Evolutionary conservation across 139 green algal genomes (phyloP).

Genomic region (Coccomyxa sp.): DNA sequence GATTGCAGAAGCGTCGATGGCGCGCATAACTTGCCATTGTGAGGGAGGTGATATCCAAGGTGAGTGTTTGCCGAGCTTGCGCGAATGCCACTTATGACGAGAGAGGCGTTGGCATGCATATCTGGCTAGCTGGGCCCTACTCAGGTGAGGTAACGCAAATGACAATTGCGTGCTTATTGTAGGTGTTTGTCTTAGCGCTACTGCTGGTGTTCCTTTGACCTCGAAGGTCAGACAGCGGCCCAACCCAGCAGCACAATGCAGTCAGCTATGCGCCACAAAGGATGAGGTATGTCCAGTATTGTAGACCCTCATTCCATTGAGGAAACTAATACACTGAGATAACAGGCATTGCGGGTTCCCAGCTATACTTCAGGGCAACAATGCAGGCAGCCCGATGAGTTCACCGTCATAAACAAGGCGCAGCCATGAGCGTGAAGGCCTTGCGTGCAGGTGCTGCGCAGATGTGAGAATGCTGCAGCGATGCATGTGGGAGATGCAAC

Average conservation of each 20-base stretch:
- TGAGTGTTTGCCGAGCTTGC: no score
- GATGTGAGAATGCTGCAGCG: background rate
- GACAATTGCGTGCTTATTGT: background rate
- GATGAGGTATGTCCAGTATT: background rate
- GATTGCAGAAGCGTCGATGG: background rate
- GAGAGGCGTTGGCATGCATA: no score
- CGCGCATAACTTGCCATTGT: background rate
- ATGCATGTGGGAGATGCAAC: background rate
- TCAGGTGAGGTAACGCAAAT: no score
- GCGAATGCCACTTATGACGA: no score
- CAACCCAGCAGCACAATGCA: background rate
- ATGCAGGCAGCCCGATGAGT: no score
- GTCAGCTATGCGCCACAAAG: background rate
- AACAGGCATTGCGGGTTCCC: no score
- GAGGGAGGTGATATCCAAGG: background rate
- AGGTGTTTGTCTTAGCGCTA: background rate
- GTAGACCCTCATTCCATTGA: no score
- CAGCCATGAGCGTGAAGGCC: no score
- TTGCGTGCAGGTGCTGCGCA: background rate
- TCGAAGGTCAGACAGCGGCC: background rate
- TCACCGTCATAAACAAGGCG: no score
- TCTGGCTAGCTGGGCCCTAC: no score
- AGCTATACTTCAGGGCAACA: no score
- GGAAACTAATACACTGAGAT: no score
- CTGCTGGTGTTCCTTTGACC: background rate